phyloP scores from a whole-genome alignment of 73 alveolate species.

The Stentor coeruleus region DNA sequence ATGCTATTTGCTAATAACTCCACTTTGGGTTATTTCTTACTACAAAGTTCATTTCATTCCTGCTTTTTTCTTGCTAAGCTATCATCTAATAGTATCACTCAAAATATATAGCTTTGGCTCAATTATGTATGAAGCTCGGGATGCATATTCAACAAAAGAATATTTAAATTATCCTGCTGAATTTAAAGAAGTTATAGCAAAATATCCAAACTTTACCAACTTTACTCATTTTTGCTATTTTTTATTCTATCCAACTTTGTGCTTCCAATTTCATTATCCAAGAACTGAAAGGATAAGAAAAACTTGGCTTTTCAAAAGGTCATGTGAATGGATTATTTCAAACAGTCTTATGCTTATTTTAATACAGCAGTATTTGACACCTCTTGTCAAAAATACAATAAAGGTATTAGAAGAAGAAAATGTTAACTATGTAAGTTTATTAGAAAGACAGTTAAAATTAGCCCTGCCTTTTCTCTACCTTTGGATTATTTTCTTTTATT shows the following conservation, averaged over 20 bases:
- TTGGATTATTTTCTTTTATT: constrained; percentile 54
- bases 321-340: constrained; percentile 34
- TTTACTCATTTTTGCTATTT: neutral
- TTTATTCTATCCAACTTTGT: neutral
- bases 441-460: constrained; percentile 44
- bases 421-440: constrained; percentile 20
- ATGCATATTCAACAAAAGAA: neutral
- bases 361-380: constrained; percentile 42
- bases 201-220: neutral
- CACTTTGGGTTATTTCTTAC: neutral
- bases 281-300: constrained; percentile 42
- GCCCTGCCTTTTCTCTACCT: constrained; percentile 68
- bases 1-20: neutral
- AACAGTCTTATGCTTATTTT: neutral
- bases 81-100: neutral
- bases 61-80: neutral
- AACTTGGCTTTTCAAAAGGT: constrained; percentile 43
- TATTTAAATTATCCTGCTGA: neutral
- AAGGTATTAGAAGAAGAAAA: constrained; percentile 32
- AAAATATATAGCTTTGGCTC: constrained; percentile 12
- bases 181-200: neutral
- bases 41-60: neutral
- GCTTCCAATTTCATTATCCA: constrained; percentile 67
- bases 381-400: constrained; percentile 37
- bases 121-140: neutral